Conservation (phyloP, 257 asterid genomes). For the Solanum ossicruentum region DNA sequence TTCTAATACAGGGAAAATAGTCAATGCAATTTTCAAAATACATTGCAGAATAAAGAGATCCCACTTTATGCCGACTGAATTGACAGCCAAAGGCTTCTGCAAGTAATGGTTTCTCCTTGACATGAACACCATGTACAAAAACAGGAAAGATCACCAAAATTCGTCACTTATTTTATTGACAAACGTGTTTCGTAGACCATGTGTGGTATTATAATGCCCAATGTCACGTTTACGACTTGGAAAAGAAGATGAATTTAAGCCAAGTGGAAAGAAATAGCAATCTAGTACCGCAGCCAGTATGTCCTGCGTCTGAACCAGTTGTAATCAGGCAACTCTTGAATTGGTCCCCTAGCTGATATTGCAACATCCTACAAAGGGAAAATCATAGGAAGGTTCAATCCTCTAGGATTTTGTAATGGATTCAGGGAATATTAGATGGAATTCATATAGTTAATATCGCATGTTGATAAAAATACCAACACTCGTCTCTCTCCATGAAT, state of each 20-base stretch:
- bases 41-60: neutral
- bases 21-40: neutral
- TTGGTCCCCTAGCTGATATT: constrained; percentile 17
- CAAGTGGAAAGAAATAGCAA: neutral
- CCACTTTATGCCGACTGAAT: neutral
- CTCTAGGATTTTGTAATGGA: neutral
- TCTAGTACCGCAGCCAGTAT: constrained; percentile 17
- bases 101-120: neutral
- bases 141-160: neutral
- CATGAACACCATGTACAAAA: neutral
- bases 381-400: neutral
- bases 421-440: neutral
- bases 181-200: neutral
- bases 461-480: neutral
- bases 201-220: neutral
- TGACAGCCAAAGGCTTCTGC: neutral
- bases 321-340: constrained; percentile 14
- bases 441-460: neutral
- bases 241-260: neutral
- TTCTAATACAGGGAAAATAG: neutral
- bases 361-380: constrained; percentile 7
- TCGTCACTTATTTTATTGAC: neutral
- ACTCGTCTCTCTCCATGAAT: neutral
- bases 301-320: constrained; percentile 23
- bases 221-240: neutral